Evolutionary conservation across 805 yeast species (phyloP).

Genomic region (Ogataea paradorogensis): DNA sequence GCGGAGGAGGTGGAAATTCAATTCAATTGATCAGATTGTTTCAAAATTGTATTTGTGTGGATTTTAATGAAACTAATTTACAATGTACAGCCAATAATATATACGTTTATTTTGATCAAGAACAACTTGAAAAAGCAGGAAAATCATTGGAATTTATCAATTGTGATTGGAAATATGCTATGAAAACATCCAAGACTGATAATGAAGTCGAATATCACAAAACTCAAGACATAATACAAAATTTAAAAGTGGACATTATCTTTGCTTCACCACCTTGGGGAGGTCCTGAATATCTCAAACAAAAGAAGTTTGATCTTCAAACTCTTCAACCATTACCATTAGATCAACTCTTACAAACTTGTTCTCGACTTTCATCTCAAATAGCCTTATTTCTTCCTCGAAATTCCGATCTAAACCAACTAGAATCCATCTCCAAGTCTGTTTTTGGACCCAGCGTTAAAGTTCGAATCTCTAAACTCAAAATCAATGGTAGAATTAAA

Average conservation of each 20-base stretch:
- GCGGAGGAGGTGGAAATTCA: constrained; percentile 88
- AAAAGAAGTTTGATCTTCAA: constrained; percentile 44
- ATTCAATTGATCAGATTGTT: constrained; percentile 69
- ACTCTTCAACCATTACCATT: constrained; percentile 48
- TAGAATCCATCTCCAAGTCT: constrained; percentile 44
- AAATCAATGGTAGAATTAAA: constrained; percentile 41
- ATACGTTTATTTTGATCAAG: constrained; percentile 42
- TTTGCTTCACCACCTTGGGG: constrained; percentile 93
- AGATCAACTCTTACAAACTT: constrained; percentile 41
- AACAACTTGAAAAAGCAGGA: constrained; percentile 46
- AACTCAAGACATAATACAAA: constrained; percentile 11
- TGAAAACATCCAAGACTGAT: constrained; percentile 1
- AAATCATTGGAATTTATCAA: constrained; percentile 42
- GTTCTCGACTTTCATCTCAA: constrained; percentile 41
- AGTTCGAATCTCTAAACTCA: constrained; percentile 46
- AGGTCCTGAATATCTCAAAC: constrained; percentile 59
- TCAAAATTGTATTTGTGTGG: constrained; percentile 58
- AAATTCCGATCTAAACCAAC: constrained; percentile 52
- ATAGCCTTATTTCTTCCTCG: constrained; percentile 64
- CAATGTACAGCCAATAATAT: constrained; percentile 66
- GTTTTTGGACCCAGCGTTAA: constrained; percentile 43
- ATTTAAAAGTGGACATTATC: constrained; percentile 43
- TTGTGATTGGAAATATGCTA: constrained; percentile 19
- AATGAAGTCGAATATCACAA: constrained; percentile 8
- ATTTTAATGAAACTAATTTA: constrained; percentile 56